Evolutionary conservation across 306 rosid species (phyloP).

Genomic region (Fragaria vesca): DNA sequence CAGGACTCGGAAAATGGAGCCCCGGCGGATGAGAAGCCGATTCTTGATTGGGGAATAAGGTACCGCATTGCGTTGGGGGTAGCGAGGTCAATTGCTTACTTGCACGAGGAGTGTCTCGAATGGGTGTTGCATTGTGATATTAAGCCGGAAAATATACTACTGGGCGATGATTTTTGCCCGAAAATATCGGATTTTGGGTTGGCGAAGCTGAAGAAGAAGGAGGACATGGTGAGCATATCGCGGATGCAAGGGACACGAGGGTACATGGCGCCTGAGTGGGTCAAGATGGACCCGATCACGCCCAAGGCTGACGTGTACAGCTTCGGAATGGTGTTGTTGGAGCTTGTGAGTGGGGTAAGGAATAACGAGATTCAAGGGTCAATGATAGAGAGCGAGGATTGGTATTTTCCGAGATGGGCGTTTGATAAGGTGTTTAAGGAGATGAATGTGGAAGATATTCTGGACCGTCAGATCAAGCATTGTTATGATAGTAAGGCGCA

Average conservation of each 20-base stretch:
- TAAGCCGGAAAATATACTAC: conserved; percentile 79
- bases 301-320: conserved; percentile 89
- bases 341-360: conserved; percentile 69
- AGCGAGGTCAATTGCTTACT: conserved; percentile 79
- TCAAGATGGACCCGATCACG: conserved; percentile 64
- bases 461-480: conserved; percentile 60
- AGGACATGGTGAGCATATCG: conserved; percentile 78
- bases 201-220: conserved; percentile 71
- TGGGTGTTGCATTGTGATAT: conserved; percentile 96
- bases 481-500: conserved; percentile 58
- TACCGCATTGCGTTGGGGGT: conserved; percentile 79
- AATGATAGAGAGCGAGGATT: conserved; percentile 47
- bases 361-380: conserved; percentile 54
- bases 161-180: conserved; percentile 82
- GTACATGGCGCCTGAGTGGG: conserved; percentile 94
- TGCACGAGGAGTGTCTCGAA: conserved; percentile 91
- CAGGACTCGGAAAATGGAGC: neutral
- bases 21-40: conserved; percentile 23
- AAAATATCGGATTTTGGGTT: conserved; percentile 90
- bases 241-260: conserved; percentile 84
- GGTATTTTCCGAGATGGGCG: conserved; percentile 91
- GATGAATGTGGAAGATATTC: conserved; percentile 64
- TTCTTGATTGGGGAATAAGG: conserved; percentile 70
- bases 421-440: conserved; percentile 81
- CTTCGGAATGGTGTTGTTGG: conserved; percentile 84